These are phyloP conservation scores for Penicillium parvum DNA, from an alignment of 495 filamentous ascomycete species.

Conservation along the genomic window DNA sequence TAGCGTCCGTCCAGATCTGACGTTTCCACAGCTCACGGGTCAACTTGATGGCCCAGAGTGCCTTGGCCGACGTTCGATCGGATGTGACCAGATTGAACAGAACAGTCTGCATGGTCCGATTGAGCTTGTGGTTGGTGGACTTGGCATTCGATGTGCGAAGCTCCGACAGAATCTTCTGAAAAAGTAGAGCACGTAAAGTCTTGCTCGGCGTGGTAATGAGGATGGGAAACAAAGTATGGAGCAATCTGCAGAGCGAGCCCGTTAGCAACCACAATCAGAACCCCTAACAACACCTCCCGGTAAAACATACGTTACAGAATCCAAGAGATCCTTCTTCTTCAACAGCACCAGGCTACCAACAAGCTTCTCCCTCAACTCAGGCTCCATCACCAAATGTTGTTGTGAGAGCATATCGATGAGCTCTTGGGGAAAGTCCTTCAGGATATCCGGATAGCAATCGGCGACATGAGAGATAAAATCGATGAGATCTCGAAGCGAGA, in stretches of 20 bases:
- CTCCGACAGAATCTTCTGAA: conserved; percentile 88
- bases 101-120: conserved; percentile 86
- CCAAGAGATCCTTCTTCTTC: conserved; percentile 84
- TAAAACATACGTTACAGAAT: conserved; percentile 60
- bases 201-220: conserved; percentile 84
- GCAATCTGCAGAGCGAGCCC: conserved; percentile 43
- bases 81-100: conserved; percentile 85
- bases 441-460: conserved; percentile 83
- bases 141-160: conserved; percentile 80
- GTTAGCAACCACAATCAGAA: conserved; percentile 5
- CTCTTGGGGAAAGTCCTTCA: conserved; percentile 72
- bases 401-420: conserved; percentile 72
- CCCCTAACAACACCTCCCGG: neutral
- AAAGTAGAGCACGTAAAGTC: conserved; percentile 74
- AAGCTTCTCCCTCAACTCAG: conserved; percentile 86
- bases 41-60: conserved; percentile 90
- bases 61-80: conserved; percentile 77
- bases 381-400: conserved; percentile 75
- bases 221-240: conserved; percentile 90
- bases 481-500: conserved; percentile 77
- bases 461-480: conserved; percentile 90
- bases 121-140: conserved; percentile 82
- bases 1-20: conserved; percentile 82
- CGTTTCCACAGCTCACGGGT: conserved; percentile 85
- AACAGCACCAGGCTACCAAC: conserved; percentile 86